Evolutionary conservation across 176 grass and related monocot genomes (phyloP).

Genomic region (Bothriochloa decipiens): DNA sequence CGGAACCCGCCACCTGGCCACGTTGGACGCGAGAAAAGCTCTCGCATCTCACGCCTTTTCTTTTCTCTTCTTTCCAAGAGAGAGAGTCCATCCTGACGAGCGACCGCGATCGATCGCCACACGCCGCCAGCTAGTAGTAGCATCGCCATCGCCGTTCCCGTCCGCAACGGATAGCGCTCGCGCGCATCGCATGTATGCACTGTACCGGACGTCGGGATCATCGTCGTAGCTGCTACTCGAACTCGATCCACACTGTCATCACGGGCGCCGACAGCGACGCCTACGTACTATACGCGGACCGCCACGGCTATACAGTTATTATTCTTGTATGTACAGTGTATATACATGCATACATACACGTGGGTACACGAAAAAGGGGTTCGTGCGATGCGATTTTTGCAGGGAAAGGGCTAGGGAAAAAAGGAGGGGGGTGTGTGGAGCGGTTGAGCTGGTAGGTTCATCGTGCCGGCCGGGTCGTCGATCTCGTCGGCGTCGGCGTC

Average conservation of each 20-base stretch:
- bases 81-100: too few relatives aligned
- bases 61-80: background rate
- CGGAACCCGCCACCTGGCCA: conserved; percentile 24
- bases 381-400: background rate
- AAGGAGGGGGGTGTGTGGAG: background rate
- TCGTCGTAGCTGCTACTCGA: background rate
- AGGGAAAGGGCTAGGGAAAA: fast-evolving
- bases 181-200: background rate
- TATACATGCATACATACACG: background rate
- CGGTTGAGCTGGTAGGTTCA: background rate
- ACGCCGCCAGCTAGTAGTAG: background rate
- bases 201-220: background rate
- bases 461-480: background rate
- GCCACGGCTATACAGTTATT: background rate
- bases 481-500: too few relatives aligned
- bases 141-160: too few relatives aligned
- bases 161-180: background rate
- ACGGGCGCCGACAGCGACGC: background rate
- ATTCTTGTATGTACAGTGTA: background rate
- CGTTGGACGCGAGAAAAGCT: background rate
- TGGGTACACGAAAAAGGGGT: background rate
- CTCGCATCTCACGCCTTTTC: background rate
- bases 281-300: background rate
- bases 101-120: background rate
- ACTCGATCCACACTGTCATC: background rate